These are phyloP conservation scores for Cenchrus americanus DNA, from an alignment of 176 grass and related monocot species.

Conservation along the genomic window DNA sequence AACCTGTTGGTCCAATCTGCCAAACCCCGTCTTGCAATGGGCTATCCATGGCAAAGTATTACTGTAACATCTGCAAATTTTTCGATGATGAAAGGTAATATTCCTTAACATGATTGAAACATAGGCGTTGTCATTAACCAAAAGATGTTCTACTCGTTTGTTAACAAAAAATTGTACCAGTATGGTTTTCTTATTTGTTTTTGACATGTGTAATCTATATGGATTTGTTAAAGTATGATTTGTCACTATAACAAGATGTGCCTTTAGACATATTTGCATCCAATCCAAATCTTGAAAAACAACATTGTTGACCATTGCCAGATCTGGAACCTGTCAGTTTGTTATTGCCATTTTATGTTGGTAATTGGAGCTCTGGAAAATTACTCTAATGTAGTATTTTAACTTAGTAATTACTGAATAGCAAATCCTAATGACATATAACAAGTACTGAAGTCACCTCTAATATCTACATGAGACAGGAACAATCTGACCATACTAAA, in stretches of 20 bases:
- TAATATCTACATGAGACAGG: not conserved
- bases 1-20: constrained; percentile 82
- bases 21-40: constrained; percentile 73
- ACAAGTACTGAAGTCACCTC: not conserved
- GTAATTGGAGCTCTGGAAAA: not conserved
- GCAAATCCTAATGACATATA: constrained; percentile 18
- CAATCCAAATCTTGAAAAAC: constrained; percentile 1
- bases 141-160: not conserved
- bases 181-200: constrained; percentile 23
- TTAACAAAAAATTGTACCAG: not conserved
- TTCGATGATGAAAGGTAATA: constrained; percentile 99
- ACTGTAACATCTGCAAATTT: constrained; percentile 98
- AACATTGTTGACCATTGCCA: not conserved
- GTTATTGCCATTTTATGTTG: constrained; percentile 5
- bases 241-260: not conserved
- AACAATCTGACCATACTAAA: not conserved
- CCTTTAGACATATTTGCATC: constrained; percentile 8
- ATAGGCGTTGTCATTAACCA: constrained; percentile 9
- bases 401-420: not conserved
- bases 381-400: not conserved
- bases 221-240: not conserved
- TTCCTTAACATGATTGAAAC: not conserved
- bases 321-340: constrained; percentile 8
- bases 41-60: constrained; percentile 94
- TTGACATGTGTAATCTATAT: constrained; percentile 1